These are phyloP conservation scores for Exophiala phaeomuriformis DNA, from an alignment of 2,329 filamentous ascomycete species.

Conservation along the genomic window DNA sequence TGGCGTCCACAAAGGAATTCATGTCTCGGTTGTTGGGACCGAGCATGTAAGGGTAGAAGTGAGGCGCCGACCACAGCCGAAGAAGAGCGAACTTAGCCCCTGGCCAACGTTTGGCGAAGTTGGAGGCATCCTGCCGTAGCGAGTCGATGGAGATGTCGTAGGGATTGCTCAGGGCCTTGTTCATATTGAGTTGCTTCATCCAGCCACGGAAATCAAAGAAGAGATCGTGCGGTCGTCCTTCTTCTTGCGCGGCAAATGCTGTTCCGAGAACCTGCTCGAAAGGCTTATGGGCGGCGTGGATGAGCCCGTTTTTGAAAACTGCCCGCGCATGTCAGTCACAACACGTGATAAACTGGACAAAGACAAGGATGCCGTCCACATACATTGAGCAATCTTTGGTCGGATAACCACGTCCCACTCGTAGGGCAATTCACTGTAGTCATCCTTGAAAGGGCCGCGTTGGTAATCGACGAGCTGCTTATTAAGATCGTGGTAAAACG, in stretches of 20 bases:
- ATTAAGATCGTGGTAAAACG: no score
- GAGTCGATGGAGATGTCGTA: neutral
- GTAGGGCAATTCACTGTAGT: neutral
- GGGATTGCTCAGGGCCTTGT: neutral
- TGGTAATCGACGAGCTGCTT: no score
- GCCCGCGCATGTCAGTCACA: neutral
- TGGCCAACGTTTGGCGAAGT: conserved; percentile 27
- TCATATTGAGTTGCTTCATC: neutral
- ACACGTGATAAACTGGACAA: neutral
- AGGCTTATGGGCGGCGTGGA: neutral
- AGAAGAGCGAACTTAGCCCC: conserved; percentile 40
- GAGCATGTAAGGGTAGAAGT: conserved; percentile 47
- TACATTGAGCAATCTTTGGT: neutral
- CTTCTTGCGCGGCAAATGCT: conserved; percentile 4
- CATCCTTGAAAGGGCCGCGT: no score
- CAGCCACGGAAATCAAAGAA: conserved; percentile 27
- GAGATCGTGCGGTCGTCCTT: conserved; percentile 27
- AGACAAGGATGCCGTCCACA: no score
- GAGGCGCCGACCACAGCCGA: conserved; percentile 42
- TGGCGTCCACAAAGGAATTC: conserved; percentile 39
- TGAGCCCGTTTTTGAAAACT: neutral
- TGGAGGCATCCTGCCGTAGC: neutral
- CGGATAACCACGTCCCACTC: neutral
- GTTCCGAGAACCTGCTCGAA: neutral
- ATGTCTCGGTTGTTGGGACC: conserved; percentile 32